Conservation (phyloP, 257 asterid species). For the Plectranthus barbatus region DNA sequence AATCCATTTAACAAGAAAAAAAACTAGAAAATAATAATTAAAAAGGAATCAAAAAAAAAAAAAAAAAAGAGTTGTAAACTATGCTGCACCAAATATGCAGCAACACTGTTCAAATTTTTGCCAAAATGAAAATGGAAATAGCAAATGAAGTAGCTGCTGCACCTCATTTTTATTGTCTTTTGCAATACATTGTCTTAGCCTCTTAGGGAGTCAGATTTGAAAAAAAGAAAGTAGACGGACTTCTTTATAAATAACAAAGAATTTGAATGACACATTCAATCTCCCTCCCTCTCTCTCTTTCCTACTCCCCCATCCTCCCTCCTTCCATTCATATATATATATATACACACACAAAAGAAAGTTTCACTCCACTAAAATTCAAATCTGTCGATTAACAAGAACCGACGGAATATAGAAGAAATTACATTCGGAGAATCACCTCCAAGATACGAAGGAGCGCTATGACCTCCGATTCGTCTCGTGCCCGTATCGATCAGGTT, state of each 20-base stretch:
- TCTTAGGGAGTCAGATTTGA: too few relatives aligned
- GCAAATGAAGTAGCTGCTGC: too few relatives aligned
- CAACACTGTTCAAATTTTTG: too few relatives aligned
- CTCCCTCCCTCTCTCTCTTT: neutral
- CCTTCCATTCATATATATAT: neutral
- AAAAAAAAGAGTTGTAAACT: too few relatives aligned
- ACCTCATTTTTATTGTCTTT: too few relatives aligned
- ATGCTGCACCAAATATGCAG: too few relatives aligned
- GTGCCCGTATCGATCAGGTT: slow-evolving; percentile 69
- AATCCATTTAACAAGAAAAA: too few relatives aligned
- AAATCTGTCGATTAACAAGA: neutral
- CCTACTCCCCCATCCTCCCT: neutral
- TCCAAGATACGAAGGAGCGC: slow-evolving; percentile 13
- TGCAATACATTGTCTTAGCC: too few relatives aligned
- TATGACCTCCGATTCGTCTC: slow-evolving; percentile 52
- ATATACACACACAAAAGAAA: neutral
- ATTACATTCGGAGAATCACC: neutral
- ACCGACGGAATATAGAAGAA: neutral
- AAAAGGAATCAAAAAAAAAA: too few relatives aligned
- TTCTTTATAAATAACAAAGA: neutral
- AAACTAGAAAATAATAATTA: too few relatives aligned
- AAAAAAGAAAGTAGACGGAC: neutral
- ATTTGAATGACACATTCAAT: slow-evolving; percentile 12
- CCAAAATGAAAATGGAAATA: too few relatives aligned
- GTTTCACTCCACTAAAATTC: neutral